Evolutionary conservation across 306 rosid genomes (phyloP).

Genomic region (Calophaca sinica): DNA sequence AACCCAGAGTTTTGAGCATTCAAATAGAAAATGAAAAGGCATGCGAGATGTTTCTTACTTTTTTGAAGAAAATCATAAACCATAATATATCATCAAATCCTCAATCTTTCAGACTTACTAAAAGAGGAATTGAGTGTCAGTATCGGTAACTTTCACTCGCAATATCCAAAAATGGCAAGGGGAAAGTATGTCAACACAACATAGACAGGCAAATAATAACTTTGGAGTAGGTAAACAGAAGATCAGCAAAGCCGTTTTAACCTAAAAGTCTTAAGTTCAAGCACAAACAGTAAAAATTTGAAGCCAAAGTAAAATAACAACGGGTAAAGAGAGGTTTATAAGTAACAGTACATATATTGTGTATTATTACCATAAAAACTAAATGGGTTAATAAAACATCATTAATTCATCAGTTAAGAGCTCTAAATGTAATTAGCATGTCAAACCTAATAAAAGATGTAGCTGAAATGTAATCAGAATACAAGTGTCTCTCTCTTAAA

Average conservation of each 20-base stretch:
- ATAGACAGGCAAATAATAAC: conserved; percentile 21
- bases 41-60: conserved; percentile 3
- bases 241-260: background rate
- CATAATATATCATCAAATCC: conserved; percentile 5
- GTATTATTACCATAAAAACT: background rate
- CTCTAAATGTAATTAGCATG: conserved; percentile 5
- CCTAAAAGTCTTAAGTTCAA: background rate
- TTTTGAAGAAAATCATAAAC: background rate
- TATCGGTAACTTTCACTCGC: conserved; percentile 5
- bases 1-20: background rate
- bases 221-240: background rate
- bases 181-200: conserved; percentile 6
- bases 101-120: background rate
- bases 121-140: conserved; percentile 20
- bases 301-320: background rate
- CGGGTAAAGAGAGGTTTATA: background rate
- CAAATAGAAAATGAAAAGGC: conserved; percentile 4
- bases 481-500: background rate
- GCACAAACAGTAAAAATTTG: background rate
- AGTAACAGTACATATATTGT: background rate
- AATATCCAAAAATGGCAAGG: conserved; percentile 5
- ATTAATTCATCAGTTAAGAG: background rate
- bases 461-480: conserved; percentile 10
- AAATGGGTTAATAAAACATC: background rate
- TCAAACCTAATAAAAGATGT: background rate